Conservation (phyloP, 768 basidiomycete species). For the Termitomyces sp. region DNA sequence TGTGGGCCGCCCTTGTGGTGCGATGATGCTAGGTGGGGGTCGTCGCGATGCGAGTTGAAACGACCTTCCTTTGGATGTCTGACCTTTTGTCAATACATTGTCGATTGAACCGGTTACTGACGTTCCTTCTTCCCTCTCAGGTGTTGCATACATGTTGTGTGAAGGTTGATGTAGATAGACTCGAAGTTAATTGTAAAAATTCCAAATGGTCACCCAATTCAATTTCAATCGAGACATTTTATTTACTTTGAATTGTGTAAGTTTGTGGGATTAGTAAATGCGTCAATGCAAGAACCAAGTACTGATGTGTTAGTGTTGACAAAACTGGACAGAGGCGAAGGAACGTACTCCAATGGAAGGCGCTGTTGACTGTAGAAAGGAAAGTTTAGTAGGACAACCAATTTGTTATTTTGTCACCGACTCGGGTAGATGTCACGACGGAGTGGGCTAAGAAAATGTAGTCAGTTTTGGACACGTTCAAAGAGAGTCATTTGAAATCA, state of each 20-base stretch:
- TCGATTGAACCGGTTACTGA: not conserved
- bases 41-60: constrained; percentile 62
- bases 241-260: no score
- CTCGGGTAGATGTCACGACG: constrained; percentile 20
- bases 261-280: no score
- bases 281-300: no score
- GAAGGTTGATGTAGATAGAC: no score
- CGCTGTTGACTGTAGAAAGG: no score
- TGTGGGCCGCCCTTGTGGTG: constrained; percentile 64
- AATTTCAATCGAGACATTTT: no score
- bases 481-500: constrained; percentile 17
- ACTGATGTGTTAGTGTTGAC: not conserved
- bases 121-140: not conserved
- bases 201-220: no score
- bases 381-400: no score
- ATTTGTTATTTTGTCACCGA: no score
- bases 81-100: constrained; percentile 26
- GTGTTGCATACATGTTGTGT: not conserved
- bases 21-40: constrained; percentile 79
- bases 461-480: not conserved
- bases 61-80: constrained; percentile 93
- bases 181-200: no score
- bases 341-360: no score
- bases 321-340: not conserved
- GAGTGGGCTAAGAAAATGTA: constrained; percentile 12